These are phyloP conservation scores for Achlya hypogyna DNA, from an alignment of 352 stramenopile genomes.

Conservation along the genomic window DNA sequence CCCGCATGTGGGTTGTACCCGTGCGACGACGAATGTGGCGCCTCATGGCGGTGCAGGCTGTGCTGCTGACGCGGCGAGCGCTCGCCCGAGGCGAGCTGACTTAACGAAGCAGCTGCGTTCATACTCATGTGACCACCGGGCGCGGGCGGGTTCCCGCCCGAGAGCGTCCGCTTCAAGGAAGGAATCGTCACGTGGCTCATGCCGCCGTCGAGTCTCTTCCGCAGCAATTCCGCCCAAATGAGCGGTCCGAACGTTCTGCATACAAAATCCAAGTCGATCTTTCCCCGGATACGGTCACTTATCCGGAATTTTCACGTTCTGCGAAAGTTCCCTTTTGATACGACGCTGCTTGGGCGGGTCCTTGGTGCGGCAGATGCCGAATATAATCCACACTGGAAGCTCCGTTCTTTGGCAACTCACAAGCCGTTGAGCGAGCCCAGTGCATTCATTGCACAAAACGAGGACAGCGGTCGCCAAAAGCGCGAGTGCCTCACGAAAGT, in stretches of 20 bases:
- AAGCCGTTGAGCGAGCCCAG: too few relatives aligned
- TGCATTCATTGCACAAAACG: too few relatives aligned
- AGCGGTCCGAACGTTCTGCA: not conserved
- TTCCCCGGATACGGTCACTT: not conserved
- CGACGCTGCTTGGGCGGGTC: not conserved
- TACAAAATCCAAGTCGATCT: slow-evolving; percentile 15
- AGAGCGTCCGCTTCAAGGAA: slow-evolving; percentile 80
- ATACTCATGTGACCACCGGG: slow-evolving; percentile 15
- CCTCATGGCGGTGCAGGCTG: not conserved
- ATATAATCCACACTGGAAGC: too few relatives aligned
- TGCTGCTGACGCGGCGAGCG: slow-evolving; percentile 5
- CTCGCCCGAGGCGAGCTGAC: slow-evolving; percentile 2
- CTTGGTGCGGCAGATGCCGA: not conserved
- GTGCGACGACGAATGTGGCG: not conserved
- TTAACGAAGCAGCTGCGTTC: slow-evolving; percentile 11
- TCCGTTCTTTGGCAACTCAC: too few relatives aligned
- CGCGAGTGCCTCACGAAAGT: too few relatives aligned
- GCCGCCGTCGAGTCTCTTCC: not conserved
- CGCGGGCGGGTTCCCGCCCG: slow-evolving; percentile 35
- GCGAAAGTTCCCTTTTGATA: not conserved
- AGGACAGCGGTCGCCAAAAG: too few relatives aligned
- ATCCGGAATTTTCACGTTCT: slow-evolving; percentile 3
- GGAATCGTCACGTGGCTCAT: slow-evolving; percentile 42
- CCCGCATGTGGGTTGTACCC: not conserved
- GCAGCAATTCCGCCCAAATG: not conserved